Conservation (phyloP, 2,329 filamentous ascomycete species). For the Trichoderma gracile region DNA sequence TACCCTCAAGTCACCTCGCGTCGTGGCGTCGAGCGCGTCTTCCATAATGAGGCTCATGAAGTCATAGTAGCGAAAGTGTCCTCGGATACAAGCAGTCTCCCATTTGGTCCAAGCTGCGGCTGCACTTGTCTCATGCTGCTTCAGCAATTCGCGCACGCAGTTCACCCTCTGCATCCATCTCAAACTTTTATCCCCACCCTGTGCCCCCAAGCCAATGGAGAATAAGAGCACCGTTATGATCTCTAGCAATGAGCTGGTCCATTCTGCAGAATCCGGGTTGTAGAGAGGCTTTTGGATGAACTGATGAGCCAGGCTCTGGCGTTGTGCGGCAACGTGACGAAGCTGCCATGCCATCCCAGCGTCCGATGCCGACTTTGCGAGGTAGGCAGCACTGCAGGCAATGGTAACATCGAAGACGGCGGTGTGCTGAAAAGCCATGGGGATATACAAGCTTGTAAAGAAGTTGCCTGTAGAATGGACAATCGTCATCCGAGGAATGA, state of each 20-base stretch:
- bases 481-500: constrained; percentile 2
- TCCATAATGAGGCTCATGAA: constrained; percentile 10
- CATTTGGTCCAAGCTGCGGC: not conserved
- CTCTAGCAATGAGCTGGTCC: too few relatives aligned
- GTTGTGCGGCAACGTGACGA: too few relatives aligned
- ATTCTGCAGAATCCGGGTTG: too few relatives aligned
- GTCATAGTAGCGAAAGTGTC: constrained; percentile 8
- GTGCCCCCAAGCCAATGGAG: not conserved
- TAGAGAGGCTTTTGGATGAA: too few relatives aligned
- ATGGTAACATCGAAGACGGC: not conserved
- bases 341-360: too few relatives aligned
- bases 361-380: not conserved
- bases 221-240: not conserved
- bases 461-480: not conserved
- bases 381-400: not conserved
- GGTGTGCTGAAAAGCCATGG: not conserved
- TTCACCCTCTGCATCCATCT: constrained; percentile 16
- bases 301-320: too few relatives aligned
- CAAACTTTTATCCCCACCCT: not conserved
- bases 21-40: not conserved
- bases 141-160: constrained; percentile 2
- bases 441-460: not conserved
- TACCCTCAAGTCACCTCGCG: not conserved
- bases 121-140: not conserved
- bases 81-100: not conserved